phyloP scores from a whole-genome alignment of 2,329 filamentous ascomycete species.

The Fusarium camptoceras region DNA sequence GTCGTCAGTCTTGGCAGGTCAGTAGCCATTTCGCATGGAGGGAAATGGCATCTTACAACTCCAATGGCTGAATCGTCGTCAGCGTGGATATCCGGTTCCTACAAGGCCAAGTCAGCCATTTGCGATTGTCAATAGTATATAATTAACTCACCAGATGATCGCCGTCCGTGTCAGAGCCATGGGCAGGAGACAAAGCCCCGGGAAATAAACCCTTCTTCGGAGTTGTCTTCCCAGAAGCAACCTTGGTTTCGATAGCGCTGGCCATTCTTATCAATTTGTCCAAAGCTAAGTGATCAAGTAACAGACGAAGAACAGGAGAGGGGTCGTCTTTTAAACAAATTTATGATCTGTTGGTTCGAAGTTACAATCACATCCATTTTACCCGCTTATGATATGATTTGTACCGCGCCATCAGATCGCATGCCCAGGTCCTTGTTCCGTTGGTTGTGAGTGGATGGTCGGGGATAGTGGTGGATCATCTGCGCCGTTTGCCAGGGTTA shows the following conservation, averaged over 20 bases:
- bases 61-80: slow-evolving; percentile 18
- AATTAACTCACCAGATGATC: not conserved
- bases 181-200: rapidly evolving
- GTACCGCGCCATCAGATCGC: not conserved
- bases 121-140: rapidly evolving
- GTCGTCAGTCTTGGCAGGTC: slow-evolving; percentile 7
- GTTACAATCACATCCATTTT: not conserved
- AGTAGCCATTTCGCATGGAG: rapidly evolving
- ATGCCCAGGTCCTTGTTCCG: not conserved
- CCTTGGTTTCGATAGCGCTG: rapidly evolving
- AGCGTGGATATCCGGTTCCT: not conserved
- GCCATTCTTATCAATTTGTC: not conserved
- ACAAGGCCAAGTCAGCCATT: not conserved
- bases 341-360: not conserved
- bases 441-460: not conserved
- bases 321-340: not conserved
- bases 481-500: rapidly evolving
- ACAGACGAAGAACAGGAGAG: not conserved
- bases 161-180: rapidly evolving
- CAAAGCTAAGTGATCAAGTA: not conserved
- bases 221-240: rapidly evolving
- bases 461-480: not conserved
- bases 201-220: rapidly evolving
- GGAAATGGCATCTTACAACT: not conserved
- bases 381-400: not conserved